A percentile compares a stretch with the other conserved stretches of the same genome.
Conservation (phyloP, 225 moss, liverwort and hornwort species). For the Marchantia paleacea region DNA sequence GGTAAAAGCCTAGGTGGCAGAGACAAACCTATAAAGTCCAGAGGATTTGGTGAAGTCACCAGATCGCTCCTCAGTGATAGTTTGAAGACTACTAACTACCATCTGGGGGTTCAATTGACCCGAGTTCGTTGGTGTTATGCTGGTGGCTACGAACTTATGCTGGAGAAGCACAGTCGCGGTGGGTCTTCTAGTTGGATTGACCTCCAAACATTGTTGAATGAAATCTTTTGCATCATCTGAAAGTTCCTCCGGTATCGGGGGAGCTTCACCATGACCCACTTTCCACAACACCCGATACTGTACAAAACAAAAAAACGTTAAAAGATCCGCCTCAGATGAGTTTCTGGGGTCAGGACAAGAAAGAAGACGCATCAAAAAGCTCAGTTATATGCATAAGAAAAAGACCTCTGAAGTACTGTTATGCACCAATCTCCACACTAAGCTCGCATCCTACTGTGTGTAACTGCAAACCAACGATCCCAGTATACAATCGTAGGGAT, state of each 20-base stretch:
- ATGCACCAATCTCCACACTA: no score
- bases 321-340: background rate
- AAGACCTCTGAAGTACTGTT: background rate
- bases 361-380: no score
- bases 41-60: constrained; percentile 16
- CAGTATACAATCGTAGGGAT: background rate
- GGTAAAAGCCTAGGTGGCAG: background rate
- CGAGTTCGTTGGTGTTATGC: constrained; percentile 21
- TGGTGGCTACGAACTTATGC: constrained; percentile 65
- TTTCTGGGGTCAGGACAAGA: background rate
- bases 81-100: constrained; percentile 20
- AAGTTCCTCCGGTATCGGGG: constrained; percentile 69
- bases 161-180: constrained; percentile 64
- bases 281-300: constrained; percentile 65
- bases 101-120: background rate
- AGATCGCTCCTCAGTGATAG: constrained; percentile 34
- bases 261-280: constrained; percentile 76
- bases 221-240: constrained; percentile 67
- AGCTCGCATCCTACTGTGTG: background rate
- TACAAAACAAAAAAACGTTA: background rate
- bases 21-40: background rate
- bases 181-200: constrained; percentile 61
- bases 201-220: constrained; percentile 64
- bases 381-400: background rate
- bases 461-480: background rate